Evolutionary conservation across 345 rosid species (phyloP).

Genomic region (Turritis glabra): DNA sequence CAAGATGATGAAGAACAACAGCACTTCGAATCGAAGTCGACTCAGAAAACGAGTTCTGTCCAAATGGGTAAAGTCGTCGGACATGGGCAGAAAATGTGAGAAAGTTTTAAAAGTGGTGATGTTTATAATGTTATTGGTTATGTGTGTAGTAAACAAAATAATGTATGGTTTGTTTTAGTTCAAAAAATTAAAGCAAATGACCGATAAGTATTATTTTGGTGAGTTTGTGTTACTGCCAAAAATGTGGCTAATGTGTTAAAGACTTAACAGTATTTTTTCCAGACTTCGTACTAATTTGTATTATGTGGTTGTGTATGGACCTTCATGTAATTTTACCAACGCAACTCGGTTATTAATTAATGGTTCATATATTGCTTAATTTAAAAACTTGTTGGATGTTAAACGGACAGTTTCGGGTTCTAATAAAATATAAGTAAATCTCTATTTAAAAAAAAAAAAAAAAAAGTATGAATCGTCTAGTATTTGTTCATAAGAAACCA

Average conservation of each 20-base stretch:
- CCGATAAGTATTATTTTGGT: neutral
- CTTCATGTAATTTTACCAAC: neutral
- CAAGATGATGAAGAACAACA: constrained; percentile 29
- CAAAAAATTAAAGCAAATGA: neutral
- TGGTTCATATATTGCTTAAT: neutral
- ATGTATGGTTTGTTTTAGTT: neutral
- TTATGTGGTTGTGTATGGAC: neutral
- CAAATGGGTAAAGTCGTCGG: constrained; percentile 38
- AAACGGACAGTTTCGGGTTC: neutral
- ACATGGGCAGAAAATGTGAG: neutral
- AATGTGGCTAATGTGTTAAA: neutral
- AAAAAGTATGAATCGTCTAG: no score
- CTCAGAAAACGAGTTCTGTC: constrained; percentile 29
- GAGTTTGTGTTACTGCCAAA: neutral
- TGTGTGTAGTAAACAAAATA: neutral
- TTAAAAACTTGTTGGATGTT: neutral
- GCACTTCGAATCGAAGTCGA: constrained; percentile 42
- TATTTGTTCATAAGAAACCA: neutral
- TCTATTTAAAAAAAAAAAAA: no score
- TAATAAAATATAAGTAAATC: neutral
- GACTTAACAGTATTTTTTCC: neutral
- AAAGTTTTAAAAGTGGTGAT: neutral
- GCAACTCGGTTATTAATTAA: neutral
- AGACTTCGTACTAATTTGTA: no score
- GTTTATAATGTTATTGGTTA: neutral